Base-by-base conservation (phyloP, 805 yeast genomes). In the Metschnikowia picachoensis region DNA sequence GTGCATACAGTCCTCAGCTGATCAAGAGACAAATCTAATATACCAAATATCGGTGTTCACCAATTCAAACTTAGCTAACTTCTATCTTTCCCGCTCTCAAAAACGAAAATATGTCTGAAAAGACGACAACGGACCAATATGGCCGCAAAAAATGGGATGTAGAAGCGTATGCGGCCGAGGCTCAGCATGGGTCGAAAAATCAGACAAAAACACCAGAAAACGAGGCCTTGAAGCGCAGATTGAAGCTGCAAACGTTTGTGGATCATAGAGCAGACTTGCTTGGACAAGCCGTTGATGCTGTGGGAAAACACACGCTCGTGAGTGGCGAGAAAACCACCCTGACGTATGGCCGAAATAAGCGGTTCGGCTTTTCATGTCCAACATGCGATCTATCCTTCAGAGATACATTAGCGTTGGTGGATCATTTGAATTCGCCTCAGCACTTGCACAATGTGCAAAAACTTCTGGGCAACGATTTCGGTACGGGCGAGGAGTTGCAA, bases 291-390 rank as follows among this genome's bases (percentile, higher is more conserved):
- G 48, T 72, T 8, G 51, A 53, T 35, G 64, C 74, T 1, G 67
- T 72, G 13, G 60, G 62, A 30, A 59, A 56, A n/a, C 66, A 62
- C 46, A 72, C 70, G 12, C 47, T 72, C 3, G 59, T 72, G 27
- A 65, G 60, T 11, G 32, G 67, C 60, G 32, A 53, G 34, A 34
- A 31, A 28, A 45, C 56, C 9, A 15, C 58, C 6, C 25, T n/a
- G 32, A 41, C 57, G 1, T 60, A 14, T 53, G 72, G 60, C 43
- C 64, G 55, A 37, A 68, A 50, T 80, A 89, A 44, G 75, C 79
- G 86, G 25, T 87, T 87, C 49, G 97, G 97, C 17, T 92, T 92
- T 65, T 78, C 78, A 56, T 94, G 99, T 65, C 86, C 84, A 10
- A 63, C 79, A 1, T 94, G 99, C 64, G 79, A 84, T 51, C 63